Evolutionary conservation across 2,329 filamentous ascomycete species (phyloP), one percentile per base, ranked within the genome.

Genomic region (Fusarium phyllophilum): DNA sequence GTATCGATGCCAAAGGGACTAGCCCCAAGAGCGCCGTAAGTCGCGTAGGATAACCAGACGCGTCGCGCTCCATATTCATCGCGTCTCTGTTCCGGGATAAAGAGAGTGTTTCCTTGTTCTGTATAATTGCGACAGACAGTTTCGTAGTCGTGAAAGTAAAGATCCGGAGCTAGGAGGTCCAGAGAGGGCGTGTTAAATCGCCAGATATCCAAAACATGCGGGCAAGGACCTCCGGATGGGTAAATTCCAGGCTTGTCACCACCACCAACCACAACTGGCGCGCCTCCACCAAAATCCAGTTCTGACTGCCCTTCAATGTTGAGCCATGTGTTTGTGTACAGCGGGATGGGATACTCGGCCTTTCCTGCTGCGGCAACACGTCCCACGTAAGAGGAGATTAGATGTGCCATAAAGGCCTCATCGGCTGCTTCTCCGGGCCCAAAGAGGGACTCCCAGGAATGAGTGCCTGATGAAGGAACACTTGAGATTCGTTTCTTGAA

Each of bases 61-160:
- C 85, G 71, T 11, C 84, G 76, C 0, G 83, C 81, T 11, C 85
- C 85, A 34, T 83, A 80, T 41, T 85, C 85, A 60, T 88, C 86
- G 18, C 86, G 81, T 10, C 86, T 80, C 72, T 88, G 86, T 78
- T 88, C 86, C 0, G 86, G 86, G 42, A 88, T 87, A 70, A 88
- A 87, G 0, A 88, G 80, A 0, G 85, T 81, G 69, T 87, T 84
- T 17, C 78, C 76, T 8, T 81, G 78, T 56, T 86, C 84, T 7
- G 82, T 76, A 66, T 87, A 88, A 33, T 84, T 81, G 17, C 72
- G 74, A 63, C 86, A 88, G 0, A 84, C 81, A 2, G 68, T 76
- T 48, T 83, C 81, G 69, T 87, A 88, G 42, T 86, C 82, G 68
- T 86, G 84, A 24, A 87, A 82, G 68, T 88, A 87, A 8, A 88